Percentiles rank a stretch among this genome's conserved stretches.
Evolutionary conservation across 75 land plant species (phyloP).

Genomic region (Gnetum montanum): DNA sequence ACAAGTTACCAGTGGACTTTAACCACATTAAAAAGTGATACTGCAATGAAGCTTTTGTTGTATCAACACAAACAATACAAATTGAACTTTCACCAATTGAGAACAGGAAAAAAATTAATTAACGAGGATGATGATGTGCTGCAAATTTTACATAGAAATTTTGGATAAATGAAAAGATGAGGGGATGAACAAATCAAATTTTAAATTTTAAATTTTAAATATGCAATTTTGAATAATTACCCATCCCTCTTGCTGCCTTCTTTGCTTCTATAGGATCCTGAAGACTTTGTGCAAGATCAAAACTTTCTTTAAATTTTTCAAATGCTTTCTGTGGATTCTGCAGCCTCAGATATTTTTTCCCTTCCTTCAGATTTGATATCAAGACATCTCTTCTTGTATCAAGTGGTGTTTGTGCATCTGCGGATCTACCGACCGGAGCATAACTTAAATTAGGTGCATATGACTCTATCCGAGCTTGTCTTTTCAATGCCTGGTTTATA

Average conservation of each 20-base stretch:
- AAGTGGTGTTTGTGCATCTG: constrained; percentile 32
- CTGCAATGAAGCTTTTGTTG: not conserved
- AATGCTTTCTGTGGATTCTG: constrained; percentile 52
- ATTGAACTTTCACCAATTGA: not conserved
- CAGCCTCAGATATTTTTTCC: constrained; percentile 55
- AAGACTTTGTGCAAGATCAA: constrained; percentile 45
- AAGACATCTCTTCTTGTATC: constrained; percentile 46
- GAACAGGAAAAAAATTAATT: not conserved
- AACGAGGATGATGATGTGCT: no score
- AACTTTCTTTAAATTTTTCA: constrained; percentile 53
- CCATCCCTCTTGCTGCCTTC: constrained; percentile 81
- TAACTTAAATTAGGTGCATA: constrained; percentile 91
- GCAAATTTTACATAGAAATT: no score
- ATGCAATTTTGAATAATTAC: constrained; percentile 37
- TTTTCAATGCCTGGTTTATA: constrained; percentile 73
- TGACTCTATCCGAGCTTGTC: constrained; percentile 87
- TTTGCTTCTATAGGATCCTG: constrained; percentile 64
- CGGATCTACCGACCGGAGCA: constrained; percentile 71
- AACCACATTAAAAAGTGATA: not conserved
- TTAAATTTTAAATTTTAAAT: no score
- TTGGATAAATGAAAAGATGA: no score
- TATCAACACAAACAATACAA: not conserved
- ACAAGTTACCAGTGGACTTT: not conserved
- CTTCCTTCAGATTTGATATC: constrained; percentile 34
- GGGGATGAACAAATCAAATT: no score